Evolutionary conservation across 108 stramenopile species (phyloP).

Genomic region (Aureococcus anophagefferens): DNA sequence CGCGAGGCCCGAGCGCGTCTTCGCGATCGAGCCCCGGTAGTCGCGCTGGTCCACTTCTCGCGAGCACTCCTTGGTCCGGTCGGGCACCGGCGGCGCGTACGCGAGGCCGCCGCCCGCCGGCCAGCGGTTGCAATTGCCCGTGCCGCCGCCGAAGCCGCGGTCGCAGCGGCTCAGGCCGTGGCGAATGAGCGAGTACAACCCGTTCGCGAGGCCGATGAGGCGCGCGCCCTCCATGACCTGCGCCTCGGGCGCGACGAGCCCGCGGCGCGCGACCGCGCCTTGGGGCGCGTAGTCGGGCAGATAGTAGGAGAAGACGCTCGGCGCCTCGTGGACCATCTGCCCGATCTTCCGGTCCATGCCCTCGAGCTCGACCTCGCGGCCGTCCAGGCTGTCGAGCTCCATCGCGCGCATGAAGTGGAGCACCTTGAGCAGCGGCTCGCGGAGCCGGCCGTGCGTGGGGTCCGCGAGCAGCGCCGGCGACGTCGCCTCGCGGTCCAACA

Average conservation of each 20-base stretch:
- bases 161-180: slow-evolving; percentile 37
- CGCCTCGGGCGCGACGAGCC: slow-evolving; percentile 41
- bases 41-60: too few relatives aligned
- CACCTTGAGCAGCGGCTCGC: slow-evolving; percentile 50
- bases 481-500: slow-evolving; percentile 48
- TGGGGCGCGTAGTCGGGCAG: slow-evolving; percentile 33
- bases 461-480: slow-evolving; percentile 39
- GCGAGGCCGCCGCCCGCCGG: too few relatives aligned
- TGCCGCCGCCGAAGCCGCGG: slow-evolving; percentile 3
- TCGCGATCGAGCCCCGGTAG: too few relatives aligned
- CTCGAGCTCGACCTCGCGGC: slow-evolving; percentile 12
- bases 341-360: slow-evolving; percentile 35
- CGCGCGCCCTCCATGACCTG: slow-evolving; percentile 31
- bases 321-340: slow-evolving; percentile 37
- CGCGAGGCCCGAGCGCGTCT: slow-evolving; percentile 3
- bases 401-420: slow-evolving; percentile 42
- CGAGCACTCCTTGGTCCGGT: too few relatives aligned
- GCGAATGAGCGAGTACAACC: slow-evolving; percentile 37
- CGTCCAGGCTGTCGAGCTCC: slow-evolving; percentile 25
- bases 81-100: too few relatives aligned
- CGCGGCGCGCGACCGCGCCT: neutral
- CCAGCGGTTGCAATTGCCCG: neutral
- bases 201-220: slow-evolving; percentile 34
- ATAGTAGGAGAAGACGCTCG: slow-evolving; percentile 55
- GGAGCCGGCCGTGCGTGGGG: slow-evolving; percentile 32